These are phyloP conservation scores for Mucor plumbeus DNA, from an alignment of 371 early-diverging fungal genomes.

Conservation along the genomic window DNA sequence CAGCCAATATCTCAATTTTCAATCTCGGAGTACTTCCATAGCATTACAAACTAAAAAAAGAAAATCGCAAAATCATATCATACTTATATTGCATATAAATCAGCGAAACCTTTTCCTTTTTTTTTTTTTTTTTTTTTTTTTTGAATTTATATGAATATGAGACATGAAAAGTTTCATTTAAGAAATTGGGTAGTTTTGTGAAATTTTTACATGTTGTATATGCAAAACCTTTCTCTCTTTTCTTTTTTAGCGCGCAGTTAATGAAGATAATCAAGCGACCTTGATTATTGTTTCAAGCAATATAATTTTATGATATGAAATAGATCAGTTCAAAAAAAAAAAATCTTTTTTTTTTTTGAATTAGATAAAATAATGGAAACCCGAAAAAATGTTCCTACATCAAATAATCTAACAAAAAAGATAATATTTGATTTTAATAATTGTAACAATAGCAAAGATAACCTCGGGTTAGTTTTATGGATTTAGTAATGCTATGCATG, in stretches of 20 bases:
- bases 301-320: background rate
- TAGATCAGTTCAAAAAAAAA: background rate
- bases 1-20: background rate
- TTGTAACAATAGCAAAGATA: background rate
- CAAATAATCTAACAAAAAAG: background rate
- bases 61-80: background rate
- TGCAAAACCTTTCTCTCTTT: background rate
- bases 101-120: too few relatives aligned
- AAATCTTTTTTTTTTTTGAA: too few relatives aligned
- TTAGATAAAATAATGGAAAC: too few relatives aligned
- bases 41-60: background rate
- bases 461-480: background rate
- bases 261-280: background rate
- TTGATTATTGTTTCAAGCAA: background rate
- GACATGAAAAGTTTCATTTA: slow-evolving; percentile 1
- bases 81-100: background rate
- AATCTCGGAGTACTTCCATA: background rate
- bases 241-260: background rate
- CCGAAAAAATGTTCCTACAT: background rate
- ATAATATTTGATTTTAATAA: background rate
- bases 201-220: background rate
- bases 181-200: too few relatives aligned
- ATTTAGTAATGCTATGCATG: background rate
- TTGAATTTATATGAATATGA: background rate
- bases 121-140: too few relatives aligned